Evolutionary conservation across 257 asterid species (phyloP), one percentile per base, ranked within the genome.

Genomic region (Penstemon eatonii): DNA sequence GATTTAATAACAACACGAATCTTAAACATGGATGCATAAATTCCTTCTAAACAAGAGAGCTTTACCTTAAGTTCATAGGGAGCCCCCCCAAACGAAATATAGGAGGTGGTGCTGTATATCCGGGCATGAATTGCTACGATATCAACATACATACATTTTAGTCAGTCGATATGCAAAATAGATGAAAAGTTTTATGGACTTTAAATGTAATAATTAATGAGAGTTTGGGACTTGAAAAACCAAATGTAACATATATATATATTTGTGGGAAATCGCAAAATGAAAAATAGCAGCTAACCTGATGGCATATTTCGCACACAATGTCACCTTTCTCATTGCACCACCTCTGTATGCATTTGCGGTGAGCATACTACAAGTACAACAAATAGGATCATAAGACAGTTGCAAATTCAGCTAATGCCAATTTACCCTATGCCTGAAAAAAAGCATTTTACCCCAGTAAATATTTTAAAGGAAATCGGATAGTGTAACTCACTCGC

Each of bases 311-410:
- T 82, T 94, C 99, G 53, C 99, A 94, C 10, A 72, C 77, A 51
- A 91, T 94, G 74, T 94, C 99, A 11, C 99, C 99, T 83, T 94
- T 94, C 84, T 94, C 99, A 8, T 94, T 86, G 77, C 97, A 94
- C 99, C 99, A 94, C 76, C 87, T 86, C 58, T 94, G 99, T 3
- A 94, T 81, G 37, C 99, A 94, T 82, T 80, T 85, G 5, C 99
- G 87, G 71, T 94, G 99, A 75, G 99, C 99, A 74, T 91, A 94
- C 99, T 94, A 84, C 52, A 82, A 75, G 62, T 64, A 69, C 81
- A 46, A 54, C 49, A 36, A 43, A 60, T 4, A 56, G 11, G 59
- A 66, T 66, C 54, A 56, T 42, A 55, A 38, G 59, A 51, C 18
- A 12, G 18, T 15, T 15, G 18, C 18, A 15, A 15, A 15, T 15